phyloP scores from a whole-genome alignment of 352 stramenopile species.

The Thalassiosira ordinaria region DNA sequence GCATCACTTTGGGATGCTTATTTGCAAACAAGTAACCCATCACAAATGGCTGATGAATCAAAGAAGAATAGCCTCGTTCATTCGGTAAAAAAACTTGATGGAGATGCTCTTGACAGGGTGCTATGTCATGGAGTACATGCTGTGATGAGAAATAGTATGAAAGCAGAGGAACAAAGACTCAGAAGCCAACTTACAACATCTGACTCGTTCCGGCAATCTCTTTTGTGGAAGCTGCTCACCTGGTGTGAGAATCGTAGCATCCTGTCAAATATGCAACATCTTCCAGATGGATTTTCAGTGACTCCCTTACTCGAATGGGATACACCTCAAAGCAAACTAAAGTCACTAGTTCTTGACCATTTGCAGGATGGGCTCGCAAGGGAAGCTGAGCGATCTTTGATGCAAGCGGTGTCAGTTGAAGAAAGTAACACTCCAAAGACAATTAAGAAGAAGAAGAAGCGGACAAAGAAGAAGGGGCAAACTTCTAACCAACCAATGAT shows the following conservation, averaged over 20 bases:
- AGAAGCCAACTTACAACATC: slow-evolving; percentile 1
- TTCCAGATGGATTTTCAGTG: slow-evolving; percentile 11
- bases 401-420: slow-evolving; percentile 39
- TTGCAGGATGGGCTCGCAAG: slow-evolving; percentile 41
- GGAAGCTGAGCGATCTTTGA: slow-evolving; percentile 42
- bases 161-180: not conserved
- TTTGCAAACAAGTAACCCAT: slow-evolving; percentile 16
- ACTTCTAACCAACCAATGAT: slow-evolving; percentile 25
- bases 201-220: slow-evolving; percentile 12
- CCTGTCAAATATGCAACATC: not conserved
- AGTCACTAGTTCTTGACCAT: slow-evolving; percentile 28
- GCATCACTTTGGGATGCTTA: slow-evolving; percentile 72
- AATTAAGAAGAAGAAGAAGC: slow-evolving; percentile 58
- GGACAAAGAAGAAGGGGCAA: slow-evolving; percentile 24
- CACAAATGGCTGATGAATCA: not conserved
- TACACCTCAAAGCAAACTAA: slow-evolving; percentile 31
- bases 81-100: slow-evolving; percentile 28
- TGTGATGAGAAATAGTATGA: slow-evolving; percentile 33
- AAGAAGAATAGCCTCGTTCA: slow-evolving; percentile 27
- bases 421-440: slow-evolving; percentile 20
- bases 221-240: slow-evolving; percentile 32
- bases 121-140: slow-evolving; percentile 30
- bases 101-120: slow-evolving; percentile 24
- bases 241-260: slow-evolving; percentile 12
- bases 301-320: slow-evolving; percentile 47